Evolutionary conservation across 2,329 filamentous ascomycete species (phyloP), one percentile per base, ranked within the genome.

Genomic region (Penicillium crustosum): DNA sequence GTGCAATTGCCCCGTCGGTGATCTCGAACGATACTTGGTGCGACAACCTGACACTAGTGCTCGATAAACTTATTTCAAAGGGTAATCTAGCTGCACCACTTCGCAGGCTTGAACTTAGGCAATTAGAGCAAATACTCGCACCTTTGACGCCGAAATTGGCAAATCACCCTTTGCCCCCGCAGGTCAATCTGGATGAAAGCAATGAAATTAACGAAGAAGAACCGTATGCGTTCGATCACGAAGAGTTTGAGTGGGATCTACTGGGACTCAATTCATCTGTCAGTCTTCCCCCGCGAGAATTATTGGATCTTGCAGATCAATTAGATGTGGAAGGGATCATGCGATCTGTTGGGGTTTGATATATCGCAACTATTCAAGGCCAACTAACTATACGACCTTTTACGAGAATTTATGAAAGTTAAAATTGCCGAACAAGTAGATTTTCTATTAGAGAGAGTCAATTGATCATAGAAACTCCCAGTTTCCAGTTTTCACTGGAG

Each of bases 61-160:
- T 78, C 0, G 75, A 77, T 42, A 75, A 70, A 12, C 65, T 78
- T 21, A 74, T 76, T 6, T 53, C 67, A 0, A 77, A 76, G 27
- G 75, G 75, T 0, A 78, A 73, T 49, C 53, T 76, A 0, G 72
- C 75, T 0, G 75, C 76, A 3, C 75, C 74, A 0, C 55, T 78
- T 0, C 66, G 76, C 2, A 74, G 71, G 36, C 67, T 71, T 1
- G 76, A 78, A 17, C 66, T 78, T 1, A 66, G 65, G n/a, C 75
- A 75, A 41, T 60, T 77, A 4, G 75, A 77, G 39, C 70, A 73
- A 4, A 75, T 73, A 23, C 57, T 76, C 43, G 70, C 70, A 25
- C 73, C 70, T 3, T 59, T 75, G 3, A 77, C 72, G 1, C 73
- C 75, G 0, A 61, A 55, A 4, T 57, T 60, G 10, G 58, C 60